Percentiles rank a stretch among this genome's conserved stretches.
Evolutionary conservation across 2,329 filamentous ascomycete genomes (phyloP).

Genomic region (Daldinia sp.): DNA sequence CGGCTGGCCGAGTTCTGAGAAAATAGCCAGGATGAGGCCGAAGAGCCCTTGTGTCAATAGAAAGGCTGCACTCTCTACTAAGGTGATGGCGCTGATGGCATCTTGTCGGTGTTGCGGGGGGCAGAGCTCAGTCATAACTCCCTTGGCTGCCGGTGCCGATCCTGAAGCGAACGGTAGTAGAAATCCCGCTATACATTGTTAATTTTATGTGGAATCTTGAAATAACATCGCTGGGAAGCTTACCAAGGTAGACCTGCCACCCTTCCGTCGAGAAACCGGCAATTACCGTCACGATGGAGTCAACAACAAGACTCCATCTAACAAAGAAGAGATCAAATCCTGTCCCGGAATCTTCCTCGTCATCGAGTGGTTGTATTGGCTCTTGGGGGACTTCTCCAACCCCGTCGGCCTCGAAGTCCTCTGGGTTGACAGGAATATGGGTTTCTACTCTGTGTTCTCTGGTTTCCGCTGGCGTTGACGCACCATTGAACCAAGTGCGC

Average conservation of each 20-base stretch:
- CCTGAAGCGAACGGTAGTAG: conserved; percentile 77
- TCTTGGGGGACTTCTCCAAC: conserved; percentile 48
- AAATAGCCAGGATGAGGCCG: conserved; percentile 73
- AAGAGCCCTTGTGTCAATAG: conserved; percentile 74
- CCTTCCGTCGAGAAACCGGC: conserved; percentile 71
- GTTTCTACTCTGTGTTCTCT: conserved; percentile 20
- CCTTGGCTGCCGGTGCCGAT: conserved; percentile 76
- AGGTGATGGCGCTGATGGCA: conserved; percentile 75
- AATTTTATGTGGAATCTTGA: background rate
- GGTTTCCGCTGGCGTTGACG: conserved; percentile 12
- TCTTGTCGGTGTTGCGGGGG: conserved; percentile 71
- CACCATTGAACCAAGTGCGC: conserved; percentile 52
- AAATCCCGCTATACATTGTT: conserved; percentile 61
- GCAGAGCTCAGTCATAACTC: conserved; percentile 79
- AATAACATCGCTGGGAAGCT: conserved; percentile 29
- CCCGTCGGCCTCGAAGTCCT: conserved; percentile 44
- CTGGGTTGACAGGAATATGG: conserved; percentile 43
- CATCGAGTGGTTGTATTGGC: conserved; percentile 43
- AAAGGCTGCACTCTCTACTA: conserved; percentile 76
- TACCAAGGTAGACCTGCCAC: conserved; percentile 76
- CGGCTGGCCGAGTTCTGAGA: conserved; percentile 69
- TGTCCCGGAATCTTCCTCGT: conserved; percentile 49
- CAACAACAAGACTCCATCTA: conserved; percentile 72
- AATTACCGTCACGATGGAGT: conserved; percentile 72
- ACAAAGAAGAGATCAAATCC: conserved; percentile 76